Evolutionary conservation across 2,329 filamentous ascomycete genomes (phyloP).

Genomic region (Xylaria arbuscula): DNA sequence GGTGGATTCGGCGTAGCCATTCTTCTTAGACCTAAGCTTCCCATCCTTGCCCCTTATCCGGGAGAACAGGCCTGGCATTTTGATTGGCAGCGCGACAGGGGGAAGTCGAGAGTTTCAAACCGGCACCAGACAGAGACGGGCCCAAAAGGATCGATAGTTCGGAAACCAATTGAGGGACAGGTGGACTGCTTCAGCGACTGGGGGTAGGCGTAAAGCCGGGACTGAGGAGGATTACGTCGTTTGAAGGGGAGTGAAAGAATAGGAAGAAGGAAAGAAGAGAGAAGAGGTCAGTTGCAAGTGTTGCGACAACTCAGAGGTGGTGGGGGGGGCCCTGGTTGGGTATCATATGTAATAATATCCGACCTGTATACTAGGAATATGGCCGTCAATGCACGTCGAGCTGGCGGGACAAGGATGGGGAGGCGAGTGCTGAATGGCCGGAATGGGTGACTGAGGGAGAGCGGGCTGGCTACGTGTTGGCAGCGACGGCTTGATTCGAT

Average conservation of each 20-base stretch:
- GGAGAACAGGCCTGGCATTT: conserved; percentile 69
- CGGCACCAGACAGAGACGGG: conserved; percentile 33
- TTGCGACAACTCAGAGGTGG: conserved; percentile 39
- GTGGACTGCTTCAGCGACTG: conserved; percentile 16
- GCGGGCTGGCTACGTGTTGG: conserved; percentile 37
- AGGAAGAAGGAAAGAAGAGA: conserved; percentile 36
- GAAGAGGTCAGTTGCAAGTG: conserved; percentile 37
- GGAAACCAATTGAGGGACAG: conserved; percentile 27
- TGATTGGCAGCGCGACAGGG: conserved; percentile 44
- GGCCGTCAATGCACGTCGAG: conserved; percentile 43
- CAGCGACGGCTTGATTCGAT: conserved; percentile 28
- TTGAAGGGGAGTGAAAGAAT: conserved; percentile 32
- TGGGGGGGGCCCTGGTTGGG: conserved; percentile 43
- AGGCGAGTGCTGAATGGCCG: conserved; percentile 14
- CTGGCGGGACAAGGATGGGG: conserved; percentile 36
- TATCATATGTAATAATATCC: conserved; percentile 47
- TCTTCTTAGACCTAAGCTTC: conserved; percentile 73
- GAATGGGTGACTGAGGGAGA: conserved; percentile 18
- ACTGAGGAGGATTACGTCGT: conserved; percentile 38
- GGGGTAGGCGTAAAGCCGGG: conserved; percentile 10
- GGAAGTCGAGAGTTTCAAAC: conserved; percentile 30
- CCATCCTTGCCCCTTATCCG: conserved; percentile 81
- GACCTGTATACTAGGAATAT: conserved; percentile 37
- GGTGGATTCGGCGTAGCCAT: conserved; percentile 62
- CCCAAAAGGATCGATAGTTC: conserved; percentile 28